These are phyloP conservation scores for Beauveria pseudobassiana DNA, from an alignment of 2,329 filamentous ascomycete genomes.

Conservation along the genomic window DNA sequence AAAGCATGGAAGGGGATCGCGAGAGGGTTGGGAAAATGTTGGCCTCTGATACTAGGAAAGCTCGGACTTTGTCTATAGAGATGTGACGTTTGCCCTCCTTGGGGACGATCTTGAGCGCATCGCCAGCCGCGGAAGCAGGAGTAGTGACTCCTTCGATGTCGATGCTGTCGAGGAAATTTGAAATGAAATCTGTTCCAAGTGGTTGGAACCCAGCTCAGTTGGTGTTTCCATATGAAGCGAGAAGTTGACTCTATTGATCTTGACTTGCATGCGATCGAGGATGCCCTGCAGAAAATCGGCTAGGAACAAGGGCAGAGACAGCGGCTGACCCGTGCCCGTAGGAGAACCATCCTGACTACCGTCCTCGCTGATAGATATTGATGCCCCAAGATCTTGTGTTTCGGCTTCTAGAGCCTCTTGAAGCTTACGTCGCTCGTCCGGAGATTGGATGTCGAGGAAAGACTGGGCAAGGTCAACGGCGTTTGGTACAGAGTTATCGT, in stretches of 20 bases:
- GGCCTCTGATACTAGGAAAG: constrained; percentile 59
- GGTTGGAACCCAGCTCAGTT: constrained; percentile 36
- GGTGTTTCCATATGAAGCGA: constrained; percentile 56
- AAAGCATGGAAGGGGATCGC: constrained; percentile 45
- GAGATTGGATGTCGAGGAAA: constrained; percentile 65
- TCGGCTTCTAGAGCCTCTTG: constrained; percentile 61
- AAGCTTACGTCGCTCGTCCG: constrained; percentile 56
- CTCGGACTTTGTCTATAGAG: constrained; percentile 54
- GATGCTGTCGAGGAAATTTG: constrained; percentile 58
- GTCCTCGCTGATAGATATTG: constrained; percentile 53
- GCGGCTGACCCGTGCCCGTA: constrained; percentile 61
- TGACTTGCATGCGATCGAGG: constrained; percentile 61
- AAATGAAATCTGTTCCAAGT: constrained; percentile 51
- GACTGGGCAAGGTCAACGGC: constrained; percentile 68
- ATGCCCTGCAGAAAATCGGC: constrained; percentile 67
- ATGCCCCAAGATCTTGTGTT: constrained; percentile 54
- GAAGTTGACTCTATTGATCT: constrained; percentile 57
- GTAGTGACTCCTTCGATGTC: constrained; percentile 60
- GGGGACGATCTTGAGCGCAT: constrained; percentile 30
- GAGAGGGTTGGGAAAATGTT: constrained; percentile 56
- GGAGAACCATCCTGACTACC: constrained; percentile 52
- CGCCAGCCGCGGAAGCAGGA: constrained; percentile 22
- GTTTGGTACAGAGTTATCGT: constrained; percentile 48
- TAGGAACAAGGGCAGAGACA: constrained; percentile 64
- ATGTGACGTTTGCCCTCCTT: constrained; percentile 61